Evolutionary conservation across 169 alveolate species (phyloP).

Genomic region (Plasmodium knowlesi): DNA sequence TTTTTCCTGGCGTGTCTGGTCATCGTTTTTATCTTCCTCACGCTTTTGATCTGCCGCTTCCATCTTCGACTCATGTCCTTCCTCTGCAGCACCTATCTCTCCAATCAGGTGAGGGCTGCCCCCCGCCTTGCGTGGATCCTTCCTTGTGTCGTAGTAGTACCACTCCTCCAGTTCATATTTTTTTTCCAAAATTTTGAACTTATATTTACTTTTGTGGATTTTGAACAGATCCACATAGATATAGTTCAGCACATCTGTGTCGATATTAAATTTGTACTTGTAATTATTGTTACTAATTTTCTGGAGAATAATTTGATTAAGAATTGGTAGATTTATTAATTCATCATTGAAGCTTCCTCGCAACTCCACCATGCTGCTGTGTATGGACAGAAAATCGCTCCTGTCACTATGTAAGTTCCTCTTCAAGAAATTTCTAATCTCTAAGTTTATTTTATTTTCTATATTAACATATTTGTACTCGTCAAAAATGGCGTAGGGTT

Average conservation of each 20-base stretch:
- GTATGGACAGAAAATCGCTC: constrained; percentile 11
- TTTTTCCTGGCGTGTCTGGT: not conserved
- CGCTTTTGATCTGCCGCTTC: not conserved
- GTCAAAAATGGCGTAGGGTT: constrained; percentile 52
- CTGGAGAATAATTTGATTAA: constrained; percentile 50
- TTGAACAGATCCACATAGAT: constrained; percentile 64
- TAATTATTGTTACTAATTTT: constrained; percentile 52
- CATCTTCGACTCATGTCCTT: not conserved
- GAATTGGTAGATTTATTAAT: constrained; percentile 35
- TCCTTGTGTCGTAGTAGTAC: constrained; percentile 33
- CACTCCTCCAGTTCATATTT: constrained; percentile 58
- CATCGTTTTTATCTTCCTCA: not conserved
- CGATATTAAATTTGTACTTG: constrained; percentile 60
- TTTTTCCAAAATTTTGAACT: constrained; percentile 47
- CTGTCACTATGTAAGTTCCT: constrained; percentile 14
- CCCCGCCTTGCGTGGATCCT: not conserved
- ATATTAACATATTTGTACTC: constrained; percentile 62
- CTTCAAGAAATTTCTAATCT: constrained; percentile 38
- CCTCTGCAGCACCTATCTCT: not conserved
- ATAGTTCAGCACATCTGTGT: constrained; percentile 19
- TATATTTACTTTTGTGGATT: constrained; percentile 55
- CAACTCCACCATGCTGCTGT: constrained; percentile 53
- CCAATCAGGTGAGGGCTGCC: not conserved
- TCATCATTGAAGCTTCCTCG: constrained; percentile 62
- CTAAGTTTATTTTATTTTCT: constrained; percentile 48